These are phyloP conservation scores for Dothistroma pini DNA, from an alignment of 2,329 filamentous ascomycete genomes.

Conservation along the genomic window DNA sequence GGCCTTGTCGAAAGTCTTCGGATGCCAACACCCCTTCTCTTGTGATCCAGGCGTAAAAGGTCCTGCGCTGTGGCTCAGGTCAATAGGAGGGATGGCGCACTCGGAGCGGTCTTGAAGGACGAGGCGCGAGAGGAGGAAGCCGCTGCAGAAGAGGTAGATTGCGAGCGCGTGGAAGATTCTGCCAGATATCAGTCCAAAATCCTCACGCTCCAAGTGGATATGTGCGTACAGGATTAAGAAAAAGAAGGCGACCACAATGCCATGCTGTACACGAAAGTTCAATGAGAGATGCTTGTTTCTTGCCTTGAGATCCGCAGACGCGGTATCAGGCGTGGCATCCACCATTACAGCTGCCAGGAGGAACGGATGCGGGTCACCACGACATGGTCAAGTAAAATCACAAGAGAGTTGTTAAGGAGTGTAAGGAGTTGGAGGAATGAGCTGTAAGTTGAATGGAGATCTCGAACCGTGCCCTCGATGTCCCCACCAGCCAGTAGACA, in stretches of 20 bases:
- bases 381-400: slow-evolving; percentile 7
- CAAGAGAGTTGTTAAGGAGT: slow-evolving; percentile 2
- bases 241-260: slow-evolving; percentile 61
- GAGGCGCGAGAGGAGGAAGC: slow-evolving; percentile 86
- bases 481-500: background rate
- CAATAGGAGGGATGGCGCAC: slow-evolving; percentile 69
- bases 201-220: background rate
- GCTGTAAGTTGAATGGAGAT: background rate
- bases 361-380: slow-evolving; percentile 10
- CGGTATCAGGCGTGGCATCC: slow-evolving; percentile 13
- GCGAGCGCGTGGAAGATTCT: slow-evolving; percentile 72
- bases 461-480: background rate
- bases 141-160: slow-evolving; percentile 88
- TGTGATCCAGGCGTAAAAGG: slow-evolving; percentile 39
- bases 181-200: slow-evolving; percentile 11
- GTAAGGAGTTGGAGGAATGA: background rate
- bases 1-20: slow-evolving; percentile 87
- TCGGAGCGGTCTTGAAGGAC: slow-evolving; percentile 74
- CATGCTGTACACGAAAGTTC: slow-evolving; percentile 53
- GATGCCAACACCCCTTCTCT: slow-evolving; percentile 85
- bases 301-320: slow-evolving; percentile 26
- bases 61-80: slow-evolving; percentile 22
- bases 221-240: slow-evolving; percentile 56
- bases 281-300: slow-evolving; percentile 43
- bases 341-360: slow-evolving; percentile 13